These are phyloP conservation scores for Heterobasidion occidentale DNA, from an alignment of 1,284 basidiomycete species.

Conservation along the genomic window DNA sequence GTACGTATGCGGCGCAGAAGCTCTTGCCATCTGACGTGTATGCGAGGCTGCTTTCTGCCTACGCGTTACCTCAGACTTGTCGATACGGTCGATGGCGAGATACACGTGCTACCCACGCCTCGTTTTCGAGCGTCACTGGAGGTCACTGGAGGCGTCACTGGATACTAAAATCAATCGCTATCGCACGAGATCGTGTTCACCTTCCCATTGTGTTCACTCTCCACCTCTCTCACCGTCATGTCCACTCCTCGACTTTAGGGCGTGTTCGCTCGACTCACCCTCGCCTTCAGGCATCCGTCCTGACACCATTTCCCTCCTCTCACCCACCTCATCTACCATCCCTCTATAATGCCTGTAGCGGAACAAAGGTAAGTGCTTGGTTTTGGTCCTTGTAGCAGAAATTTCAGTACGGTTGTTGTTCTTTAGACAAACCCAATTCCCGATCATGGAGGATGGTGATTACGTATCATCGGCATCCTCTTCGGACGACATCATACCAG, in stretches of 20 bases:
- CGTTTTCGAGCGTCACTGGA: neutral
- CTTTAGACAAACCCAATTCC: neutral
- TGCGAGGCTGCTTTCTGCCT: neutral
- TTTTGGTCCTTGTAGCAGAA: neutral
- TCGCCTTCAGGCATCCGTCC: neutral
- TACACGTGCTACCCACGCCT: slow-evolving; percentile 6
- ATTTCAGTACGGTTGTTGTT: neutral
- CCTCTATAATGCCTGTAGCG: slow-evolving; percentile 4
- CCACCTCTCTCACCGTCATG: neutral
- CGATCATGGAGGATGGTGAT: slow-evolving; percentile 2
- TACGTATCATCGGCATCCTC: slow-evolving; percentile 6
- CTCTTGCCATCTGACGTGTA: neutral
- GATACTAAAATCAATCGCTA: slow-evolving; percentile 1
- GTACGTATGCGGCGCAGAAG: neutral
- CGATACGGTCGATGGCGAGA: neutral
- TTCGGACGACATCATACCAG: slow-evolving; percentile 7
- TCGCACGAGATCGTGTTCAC: slow-evolving; percentile 4
- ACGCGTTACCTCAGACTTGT: neutral
- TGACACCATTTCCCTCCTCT: neutral
- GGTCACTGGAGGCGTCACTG: neutral
- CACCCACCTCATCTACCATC: neutral
- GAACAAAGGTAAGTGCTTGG: slow-evolving; percentile 2
- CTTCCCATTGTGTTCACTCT: neutral
- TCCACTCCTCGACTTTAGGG: neutral
- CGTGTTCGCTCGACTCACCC: neutral